These are phyloP conservation scores for Vinca major DNA, from an alignment of 305 asterid species.

Conservation along the genomic window DNA sequence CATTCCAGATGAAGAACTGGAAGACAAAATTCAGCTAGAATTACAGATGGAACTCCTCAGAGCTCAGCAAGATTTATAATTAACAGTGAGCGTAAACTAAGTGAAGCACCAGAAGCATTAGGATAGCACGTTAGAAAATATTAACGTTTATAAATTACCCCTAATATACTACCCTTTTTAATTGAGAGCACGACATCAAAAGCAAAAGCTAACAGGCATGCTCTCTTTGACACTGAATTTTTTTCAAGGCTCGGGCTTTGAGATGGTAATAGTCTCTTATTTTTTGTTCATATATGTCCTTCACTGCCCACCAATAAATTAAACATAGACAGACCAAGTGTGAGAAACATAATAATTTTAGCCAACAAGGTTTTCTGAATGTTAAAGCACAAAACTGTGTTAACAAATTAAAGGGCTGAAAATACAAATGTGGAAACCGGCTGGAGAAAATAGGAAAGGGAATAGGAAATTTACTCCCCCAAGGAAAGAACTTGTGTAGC, in stretches of 20 bases:
- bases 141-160: not conserved
- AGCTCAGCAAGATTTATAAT: not conserved
- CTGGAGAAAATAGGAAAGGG: not conserved
- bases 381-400: not conserved
- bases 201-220: slow-evolving; percentile 1
- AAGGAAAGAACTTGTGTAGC: not conserved
- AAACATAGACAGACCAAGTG: not conserved
- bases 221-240: not conserved
- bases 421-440: not conserved
- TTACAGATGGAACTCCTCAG: not conserved
- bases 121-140: not conserved
- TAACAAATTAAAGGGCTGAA: not conserved
- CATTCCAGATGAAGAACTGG: slow-evolving; percentile 65
- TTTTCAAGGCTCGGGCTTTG: not conserved
- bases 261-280: not conserved
- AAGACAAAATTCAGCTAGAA: slow-evolving; percentile 13
- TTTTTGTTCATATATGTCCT: not conserved
- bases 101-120: slow-evolving; percentile 1
- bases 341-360: not conserved
- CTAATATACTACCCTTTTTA: not conserved
- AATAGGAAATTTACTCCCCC: not conserved
- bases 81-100: not conserved
- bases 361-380: not conserved
- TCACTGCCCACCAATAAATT: not conserved
- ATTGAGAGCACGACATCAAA: not conserved